phyloP scores from a whole-genome alignment of 768 basidiomycete genomes.

The Mrakia blollopis region DNA sequence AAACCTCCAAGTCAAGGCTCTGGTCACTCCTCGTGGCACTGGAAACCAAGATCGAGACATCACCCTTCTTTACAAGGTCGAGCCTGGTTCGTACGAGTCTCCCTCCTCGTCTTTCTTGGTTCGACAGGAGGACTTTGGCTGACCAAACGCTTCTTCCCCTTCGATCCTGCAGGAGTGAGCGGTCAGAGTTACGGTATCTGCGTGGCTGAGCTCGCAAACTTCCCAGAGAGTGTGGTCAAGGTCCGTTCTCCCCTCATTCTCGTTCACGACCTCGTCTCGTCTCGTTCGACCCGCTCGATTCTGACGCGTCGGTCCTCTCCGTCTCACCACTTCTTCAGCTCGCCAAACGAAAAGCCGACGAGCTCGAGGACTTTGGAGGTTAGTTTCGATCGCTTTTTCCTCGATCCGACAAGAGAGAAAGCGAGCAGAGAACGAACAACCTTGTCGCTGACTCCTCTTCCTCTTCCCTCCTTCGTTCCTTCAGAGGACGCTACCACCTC shows the following conservation, averaged over 20 bases:
- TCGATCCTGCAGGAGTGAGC: slow-evolving; percentile 60
- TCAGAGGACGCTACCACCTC: slow-evolving; percentile 37
- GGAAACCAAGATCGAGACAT: slow-evolving; percentile 51
- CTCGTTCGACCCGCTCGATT: not conserved
- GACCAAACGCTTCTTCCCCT: not conserved
- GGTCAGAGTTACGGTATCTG: slow-evolving; percentile 99
- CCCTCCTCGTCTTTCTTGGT: not conserved
- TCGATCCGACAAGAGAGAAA: too few relatives aligned
- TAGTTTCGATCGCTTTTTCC: slow-evolving; percentile 39
- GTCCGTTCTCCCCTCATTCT: slow-evolving; percentile 46
- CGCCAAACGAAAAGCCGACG: slow-evolving; percentile 86
- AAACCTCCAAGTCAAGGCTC: slow-evolving; percentile 92
- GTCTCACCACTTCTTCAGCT: slow-evolving; percentile 50
- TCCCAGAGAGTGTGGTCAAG: slow-evolving; percentile 89
- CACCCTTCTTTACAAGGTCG: slow-evolving; percentile 66
- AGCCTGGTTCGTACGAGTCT: slow-evolving; percentile 58
- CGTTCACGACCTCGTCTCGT: not conserved
- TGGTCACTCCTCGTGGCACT: slow-evolving; percentile 58
- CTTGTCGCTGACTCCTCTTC: not conserved
- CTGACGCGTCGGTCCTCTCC: not conserved
- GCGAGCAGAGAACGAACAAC: too few relatives aligned
- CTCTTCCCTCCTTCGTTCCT: not conserved
- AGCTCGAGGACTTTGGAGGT: slow-evolving; percentile 76
- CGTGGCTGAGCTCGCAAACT: slow-evolving; percentile 94
- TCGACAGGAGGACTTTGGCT: not conserved